phyloP scores from a whole-genome alignment of 192 early-diverging fungal species.

The Linderina pennispora region DNA sequence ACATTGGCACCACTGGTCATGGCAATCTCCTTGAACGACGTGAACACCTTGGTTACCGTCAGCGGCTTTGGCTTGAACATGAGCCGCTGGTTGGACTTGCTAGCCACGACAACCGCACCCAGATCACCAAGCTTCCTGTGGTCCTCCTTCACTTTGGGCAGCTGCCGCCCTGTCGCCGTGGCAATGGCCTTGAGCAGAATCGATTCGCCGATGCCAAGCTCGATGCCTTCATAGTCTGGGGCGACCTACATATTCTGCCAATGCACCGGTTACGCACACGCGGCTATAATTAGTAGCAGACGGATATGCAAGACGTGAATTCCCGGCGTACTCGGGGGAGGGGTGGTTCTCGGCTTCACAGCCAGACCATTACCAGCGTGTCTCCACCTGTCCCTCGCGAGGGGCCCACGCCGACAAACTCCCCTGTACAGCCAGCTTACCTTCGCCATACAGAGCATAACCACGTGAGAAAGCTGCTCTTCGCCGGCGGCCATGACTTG shows the following conservation, averaged over 20 bases:
- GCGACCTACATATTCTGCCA: no score
- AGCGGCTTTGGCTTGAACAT: conserved; percentile 77
- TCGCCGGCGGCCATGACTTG: conserved; percentile 29
- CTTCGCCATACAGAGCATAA: conserved; percentile 94
- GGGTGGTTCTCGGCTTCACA: no score
- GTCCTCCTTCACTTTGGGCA: conserved; percentile 73
- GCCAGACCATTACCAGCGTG: no score
- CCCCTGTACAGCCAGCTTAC: no score
- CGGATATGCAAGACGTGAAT: no score
- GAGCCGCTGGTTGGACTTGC: conserved; percentile 79
- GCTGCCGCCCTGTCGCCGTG: conserved; percentile 72
- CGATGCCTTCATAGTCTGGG: conserved; percentile 95
- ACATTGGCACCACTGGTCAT: conserved; percentile 63
- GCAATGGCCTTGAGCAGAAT: conserved; percentile 92
- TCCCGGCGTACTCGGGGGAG: no score
- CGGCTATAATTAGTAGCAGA: no score
- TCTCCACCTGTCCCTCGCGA: no score
- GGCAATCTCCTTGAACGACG: conserved; percentile 83
- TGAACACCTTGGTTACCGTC: conserved; percentile 76
- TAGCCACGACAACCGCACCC: conserved; percentile 82
- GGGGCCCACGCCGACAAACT: no score
- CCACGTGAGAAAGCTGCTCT: conserved; percentile 48
- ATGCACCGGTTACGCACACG: no score
- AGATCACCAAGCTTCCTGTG: conserved; percentile 78
- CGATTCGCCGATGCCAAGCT: conserved; percentile 93